Evolutionary conservation across 306 rosid species (phyloP).

Genomic region (Astragalus membranaceus): DNA sequence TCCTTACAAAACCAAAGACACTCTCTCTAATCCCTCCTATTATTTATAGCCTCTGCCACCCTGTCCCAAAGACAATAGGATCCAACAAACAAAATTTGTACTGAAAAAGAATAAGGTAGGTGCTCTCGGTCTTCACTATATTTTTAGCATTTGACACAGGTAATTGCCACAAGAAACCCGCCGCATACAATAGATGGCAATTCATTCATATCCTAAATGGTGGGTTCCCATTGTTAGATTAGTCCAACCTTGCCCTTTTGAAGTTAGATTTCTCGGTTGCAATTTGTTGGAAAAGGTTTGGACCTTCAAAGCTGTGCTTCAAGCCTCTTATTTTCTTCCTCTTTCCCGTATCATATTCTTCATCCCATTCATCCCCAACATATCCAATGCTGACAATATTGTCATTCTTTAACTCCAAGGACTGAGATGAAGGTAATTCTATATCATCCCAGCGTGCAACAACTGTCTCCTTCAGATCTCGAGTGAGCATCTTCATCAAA

Average conservation of each 20-base stretch:
- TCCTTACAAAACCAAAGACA: no score
- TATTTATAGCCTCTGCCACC: no score
- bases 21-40: no score
- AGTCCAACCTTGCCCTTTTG: slow-evolving; percentile 46
- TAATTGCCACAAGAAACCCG: slow-evolving; percentile 21
- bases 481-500: no score
- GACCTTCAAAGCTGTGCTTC: slow-evolving; percentile 45
- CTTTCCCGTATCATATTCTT: slow-evolving; percentile 79
- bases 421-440: slow-evolving; percentile 38
- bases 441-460: slow-evolving; percentile 80
- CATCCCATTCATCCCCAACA: slow-evolving; percentile 88
- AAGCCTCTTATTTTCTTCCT: slow-evolving; percentile 59
- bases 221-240: slow-evolving; percentile 43
- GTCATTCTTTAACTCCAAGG: slow-evolving; percentile 26
- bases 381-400: slow-evolving; percentile 51
- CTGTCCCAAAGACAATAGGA: no score
- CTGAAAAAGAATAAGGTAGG: slow-evolving; percentile 18
- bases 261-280: slow-evolving; percentile 39
- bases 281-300: slow-evolving; percentile 71
- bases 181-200: not conserved
- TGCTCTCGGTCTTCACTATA: slow-evolving; percentile 24
- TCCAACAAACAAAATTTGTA: no score
- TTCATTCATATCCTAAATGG: slow-evolving; percentile 70
- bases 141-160: slow-evolving; percentile 18
- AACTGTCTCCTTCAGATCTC: slow-evolving; percentile 40